These are phyloP conservation scores for Plasmodium chabaudi DNA, from an alignment of 169 alveolate genomes.

Conservation along the genomic window DNA sequence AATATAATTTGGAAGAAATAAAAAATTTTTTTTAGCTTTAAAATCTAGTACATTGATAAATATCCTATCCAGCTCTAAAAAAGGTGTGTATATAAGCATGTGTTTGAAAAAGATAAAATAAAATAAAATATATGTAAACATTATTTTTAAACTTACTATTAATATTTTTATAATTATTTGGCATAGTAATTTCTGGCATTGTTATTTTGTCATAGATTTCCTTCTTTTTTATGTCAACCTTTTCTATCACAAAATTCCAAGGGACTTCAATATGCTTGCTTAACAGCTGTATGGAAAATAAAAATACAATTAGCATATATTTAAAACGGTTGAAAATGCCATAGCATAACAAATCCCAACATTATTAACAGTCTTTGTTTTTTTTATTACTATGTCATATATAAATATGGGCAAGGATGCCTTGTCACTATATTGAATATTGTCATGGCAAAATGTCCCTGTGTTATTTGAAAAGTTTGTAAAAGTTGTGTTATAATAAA, in stretches of 20 bases:
- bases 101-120: background rate
- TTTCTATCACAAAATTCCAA: conserved; percentile 70
- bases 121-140: background rate
- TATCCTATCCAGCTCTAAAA: conserved; percentile 42
- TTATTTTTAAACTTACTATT: conserved; percentile 25
- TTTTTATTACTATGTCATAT: conserved; percentile 44
- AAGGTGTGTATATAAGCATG: background rate
- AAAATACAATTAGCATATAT: too few species aligned
- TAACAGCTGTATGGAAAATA: conserved; percentile 12
- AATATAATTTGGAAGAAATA: conserved; percentile 53
- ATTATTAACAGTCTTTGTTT: background rate
- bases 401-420: conserved; percentile 64
- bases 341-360: too few species aligned
- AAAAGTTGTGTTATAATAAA: conserved; percentile 1
- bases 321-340: too few species aligned
- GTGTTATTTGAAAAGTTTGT: background rate
- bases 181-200: conserved; percentile 21
- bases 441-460: conserved; percentile 71
- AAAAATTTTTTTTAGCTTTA: conserved; percentile 55
- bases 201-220: conserved; percentile 20
- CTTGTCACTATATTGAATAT: conserved; percentile 63
- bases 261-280: conserved; percentile 69
- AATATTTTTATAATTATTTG: conserved; percentile 15
- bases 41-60: conserved; percentile 59
- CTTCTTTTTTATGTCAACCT: conserved; percentile 28